Conservation (phyloP, 129 eudicot species). For the Calendula officinalis region DNA sequence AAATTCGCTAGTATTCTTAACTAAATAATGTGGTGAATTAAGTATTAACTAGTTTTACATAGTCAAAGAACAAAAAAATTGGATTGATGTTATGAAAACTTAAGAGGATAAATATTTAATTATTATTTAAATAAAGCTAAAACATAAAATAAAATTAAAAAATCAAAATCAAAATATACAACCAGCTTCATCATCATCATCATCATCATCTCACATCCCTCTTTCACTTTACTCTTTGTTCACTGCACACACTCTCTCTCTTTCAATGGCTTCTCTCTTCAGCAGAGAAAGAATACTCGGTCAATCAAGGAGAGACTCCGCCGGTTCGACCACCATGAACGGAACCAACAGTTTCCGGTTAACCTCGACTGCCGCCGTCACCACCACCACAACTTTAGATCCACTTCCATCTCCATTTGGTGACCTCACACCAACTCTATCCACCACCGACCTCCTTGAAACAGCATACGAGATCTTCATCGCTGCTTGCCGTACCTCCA, state of each 20-base stretch:
- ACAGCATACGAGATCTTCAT: conserved; percentile 98
- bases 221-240: conserved; percentile 13
- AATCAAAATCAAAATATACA: conserved; percentile 6
- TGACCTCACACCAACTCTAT: conserved; percentile 65
- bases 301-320: conserved; percentile 57
- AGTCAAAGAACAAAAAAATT: conserved; percentile 15
- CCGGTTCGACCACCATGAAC: conserved; percentile 28
- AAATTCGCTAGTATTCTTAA: no score
- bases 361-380: conserved; percentile 34
- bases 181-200: conserved; percentile 29
- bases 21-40: not conserved
- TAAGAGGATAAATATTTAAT: not conserved
- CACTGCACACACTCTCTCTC: conserved; percentile 35
- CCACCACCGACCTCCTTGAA: conserved; percentile 72
- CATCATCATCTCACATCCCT: conserved; percentile 16
- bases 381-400: conserved; percentile 4
- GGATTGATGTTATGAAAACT: conserved; percentile 3
- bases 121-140: not conserved
- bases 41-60: not conserved
- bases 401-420: conserved; percentile 78
- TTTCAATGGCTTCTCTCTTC: conserved; percentile 91
- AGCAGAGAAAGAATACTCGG: conserved; percentile 63
- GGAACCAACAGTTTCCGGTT: conserved; percentile 39
- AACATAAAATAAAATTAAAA: conserved; percentile 1
- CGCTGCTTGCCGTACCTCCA: conserved; percentile 78